Evolutionary conservation across 148 eudicot species (phyloP).

Genomic region (Euryodendron excelsum): DNA sequence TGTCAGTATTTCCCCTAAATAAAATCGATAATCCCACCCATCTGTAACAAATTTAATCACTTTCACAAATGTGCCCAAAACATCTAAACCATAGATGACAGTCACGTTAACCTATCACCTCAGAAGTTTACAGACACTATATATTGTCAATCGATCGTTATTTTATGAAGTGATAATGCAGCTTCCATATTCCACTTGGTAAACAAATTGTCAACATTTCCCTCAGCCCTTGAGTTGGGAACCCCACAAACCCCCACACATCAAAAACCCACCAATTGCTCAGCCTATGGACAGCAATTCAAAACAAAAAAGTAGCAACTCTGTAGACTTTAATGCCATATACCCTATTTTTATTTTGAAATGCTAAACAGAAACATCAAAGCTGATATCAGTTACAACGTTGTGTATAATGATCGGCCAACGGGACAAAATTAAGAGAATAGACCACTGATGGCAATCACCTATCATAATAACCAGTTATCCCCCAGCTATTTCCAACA

Average conservation of each 20-base stretch:
- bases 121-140: neutral
- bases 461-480: neutral
- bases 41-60: neutral
- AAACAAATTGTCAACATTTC: neutral
- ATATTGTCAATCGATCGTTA: neutral
- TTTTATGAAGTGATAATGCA: neutral
- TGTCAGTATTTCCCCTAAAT: neutral
- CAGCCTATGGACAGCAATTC: neutral
- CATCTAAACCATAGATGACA: neutral
- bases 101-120: neutral
- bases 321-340: neutral
- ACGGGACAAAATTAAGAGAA: neutral
- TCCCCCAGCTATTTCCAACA: neutral
- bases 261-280: no score
- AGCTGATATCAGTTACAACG: no score
- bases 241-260: no score
- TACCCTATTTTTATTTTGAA: no score
- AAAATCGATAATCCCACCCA: neutral
- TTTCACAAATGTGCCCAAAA: neutral
- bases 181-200: neutral
- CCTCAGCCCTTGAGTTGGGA: no score
- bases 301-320: neutral
- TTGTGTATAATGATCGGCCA: neutral
- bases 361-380: no score
- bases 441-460: neutral